phyloP scores from a whole-genome alignment of 2,329 filamentous ascomycete genomes.

The Trichophaea hybrida region DNA sequence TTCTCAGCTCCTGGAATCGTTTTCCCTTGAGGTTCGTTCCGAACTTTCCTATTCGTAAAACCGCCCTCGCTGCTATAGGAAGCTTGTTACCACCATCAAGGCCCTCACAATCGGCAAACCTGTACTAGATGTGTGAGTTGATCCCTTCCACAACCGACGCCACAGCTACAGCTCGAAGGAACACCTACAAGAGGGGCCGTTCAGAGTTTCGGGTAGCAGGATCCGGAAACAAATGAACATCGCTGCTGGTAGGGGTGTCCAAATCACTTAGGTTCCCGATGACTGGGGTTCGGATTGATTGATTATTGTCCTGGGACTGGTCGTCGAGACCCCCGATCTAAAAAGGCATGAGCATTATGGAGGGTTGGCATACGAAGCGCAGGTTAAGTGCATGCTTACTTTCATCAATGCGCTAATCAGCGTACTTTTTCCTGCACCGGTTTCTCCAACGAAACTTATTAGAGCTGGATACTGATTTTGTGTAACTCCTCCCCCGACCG shows the following conservation, averaged over 20 bases:
- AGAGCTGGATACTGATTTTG: conserved; percentile 16
- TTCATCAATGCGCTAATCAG: conserved; percentile 18
- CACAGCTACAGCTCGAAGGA: too few relatives aligned
- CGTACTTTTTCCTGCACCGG: conserved; percentile 1
- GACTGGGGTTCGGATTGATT: conserved; percentile 12
- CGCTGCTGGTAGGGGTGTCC: conserved; percentile 21
- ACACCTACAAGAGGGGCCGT: conserved; percentile 3
- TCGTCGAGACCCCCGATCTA: not conserved
- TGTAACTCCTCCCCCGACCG: conserved; percentile 8
- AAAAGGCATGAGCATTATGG: not conserved
- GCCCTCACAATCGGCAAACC: conserved; percentile 25
- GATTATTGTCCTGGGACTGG: not conserved
- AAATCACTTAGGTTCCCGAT: conserved; percentile 15
- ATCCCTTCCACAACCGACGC: too few relatives aligned
- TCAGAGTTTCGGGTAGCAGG: conserved; percentile 25
- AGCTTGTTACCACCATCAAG: conserved; percentile 21
- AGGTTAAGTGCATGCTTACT: not conserved
- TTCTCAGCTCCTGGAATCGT: not conserved
- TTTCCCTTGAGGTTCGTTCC: not conserved
- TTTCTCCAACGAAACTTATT: conserved; percentile 22
- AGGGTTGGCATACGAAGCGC: not conserved
- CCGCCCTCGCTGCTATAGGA: conserved; percentile 12
- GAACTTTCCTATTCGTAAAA: not conserved
- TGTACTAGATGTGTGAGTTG: not conserved
- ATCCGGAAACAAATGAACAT: conserved; percentile 25